A percentile compares a stretch with the other conserved stretches of the same genome.
Conservation (phyloP, 176 grass and related monocot species). For the Carex littledalei region DNA sequence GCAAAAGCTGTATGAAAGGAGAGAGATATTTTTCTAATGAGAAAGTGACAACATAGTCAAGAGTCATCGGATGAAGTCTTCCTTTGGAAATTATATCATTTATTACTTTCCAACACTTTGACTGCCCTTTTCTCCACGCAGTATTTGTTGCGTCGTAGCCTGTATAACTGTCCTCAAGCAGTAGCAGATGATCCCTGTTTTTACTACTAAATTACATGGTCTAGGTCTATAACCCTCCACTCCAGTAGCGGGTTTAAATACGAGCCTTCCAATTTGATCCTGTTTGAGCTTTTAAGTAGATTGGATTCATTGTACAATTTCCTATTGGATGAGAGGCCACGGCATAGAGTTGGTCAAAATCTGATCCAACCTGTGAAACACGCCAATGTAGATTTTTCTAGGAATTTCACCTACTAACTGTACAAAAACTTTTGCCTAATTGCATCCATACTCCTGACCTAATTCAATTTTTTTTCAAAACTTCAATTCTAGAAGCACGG, state of each 20-base stretch:
- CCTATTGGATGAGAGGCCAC: neutral
- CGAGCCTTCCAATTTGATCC: neutral
- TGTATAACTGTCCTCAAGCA: neutral
- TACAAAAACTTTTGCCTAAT: neutral
- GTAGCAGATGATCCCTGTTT: neutral
- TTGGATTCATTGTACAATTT: neutral
- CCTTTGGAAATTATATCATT: neutral
- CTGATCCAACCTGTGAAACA: neutral
- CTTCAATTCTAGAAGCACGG: neutral
- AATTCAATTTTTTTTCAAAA: neutral
- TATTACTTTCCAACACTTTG: neutral
- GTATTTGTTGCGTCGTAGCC: neutral
- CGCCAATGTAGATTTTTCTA: neutral
- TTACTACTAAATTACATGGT: too few relatives aligned
- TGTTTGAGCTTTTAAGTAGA: neutral
- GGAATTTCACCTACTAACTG: neutral
- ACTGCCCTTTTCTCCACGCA: neutral
- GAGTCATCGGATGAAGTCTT: neutral
- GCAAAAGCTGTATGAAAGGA: neutral
- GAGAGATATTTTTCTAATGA: neutral
- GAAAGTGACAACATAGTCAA: neutral
- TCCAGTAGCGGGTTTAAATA: neutral
- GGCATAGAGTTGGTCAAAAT: neutral
- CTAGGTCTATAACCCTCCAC: too few relatives aligned
- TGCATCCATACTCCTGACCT: neutral